Percentiles rank a stretch among this genome's conserved stretches.
Evolutionary conservation across 805 yeast species (phyloP).

Genomic region (Candida schatavii): DNA sequence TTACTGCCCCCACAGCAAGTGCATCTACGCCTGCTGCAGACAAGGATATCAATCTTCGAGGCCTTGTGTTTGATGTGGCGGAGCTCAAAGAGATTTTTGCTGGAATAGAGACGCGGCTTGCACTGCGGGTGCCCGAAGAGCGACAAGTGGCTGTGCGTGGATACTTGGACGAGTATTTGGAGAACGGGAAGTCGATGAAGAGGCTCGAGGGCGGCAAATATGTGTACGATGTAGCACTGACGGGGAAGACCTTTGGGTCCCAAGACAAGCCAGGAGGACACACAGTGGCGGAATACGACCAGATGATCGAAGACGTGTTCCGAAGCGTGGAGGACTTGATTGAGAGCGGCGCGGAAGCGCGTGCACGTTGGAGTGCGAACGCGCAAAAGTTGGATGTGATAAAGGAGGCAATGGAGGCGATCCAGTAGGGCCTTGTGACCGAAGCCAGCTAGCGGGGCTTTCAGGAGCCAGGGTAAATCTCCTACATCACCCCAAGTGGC

Average conservation of each 20-base stretch:
- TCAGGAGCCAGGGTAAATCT: too few species aligned
- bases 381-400: conserved; percentile 31
- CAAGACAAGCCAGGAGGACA: conserved; percentile 12
- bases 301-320: conserved; percentile 21
- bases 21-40: conserved; percentile 1
- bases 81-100: conserved; percentile 19
- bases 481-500: too few species aligned
- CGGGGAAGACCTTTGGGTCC: conserved; percentile 13
- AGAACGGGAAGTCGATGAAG: conserved; percentile 18
- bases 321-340: conserved; percentile 27
- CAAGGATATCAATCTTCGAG: conserved; percentile 11
- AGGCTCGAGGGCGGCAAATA: conserved; percentile 17
- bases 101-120: conserved; percentile 17
- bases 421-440: too few species aligned
- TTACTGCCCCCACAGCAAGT: conserved; percentile 3
- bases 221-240: conserved; percentile 23
- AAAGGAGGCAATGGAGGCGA: conserved; percentile 12
- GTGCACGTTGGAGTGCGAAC: conserved; percentile 33
- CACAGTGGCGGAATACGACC: conserved; percentile 30
- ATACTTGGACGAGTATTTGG: conserved; percentile 20
- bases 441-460: too few species aligned
- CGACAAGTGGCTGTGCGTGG: conserved; percentile 11
- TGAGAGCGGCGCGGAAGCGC: conserved; percentile 28
- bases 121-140: background rate
- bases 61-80: conserved; percentile 16